Evolutionary conservation across 805 yeast genomes (phyloP), one percentile per base, ranked within the genome.

Genomic region (Clavispora fructus): DNA sequence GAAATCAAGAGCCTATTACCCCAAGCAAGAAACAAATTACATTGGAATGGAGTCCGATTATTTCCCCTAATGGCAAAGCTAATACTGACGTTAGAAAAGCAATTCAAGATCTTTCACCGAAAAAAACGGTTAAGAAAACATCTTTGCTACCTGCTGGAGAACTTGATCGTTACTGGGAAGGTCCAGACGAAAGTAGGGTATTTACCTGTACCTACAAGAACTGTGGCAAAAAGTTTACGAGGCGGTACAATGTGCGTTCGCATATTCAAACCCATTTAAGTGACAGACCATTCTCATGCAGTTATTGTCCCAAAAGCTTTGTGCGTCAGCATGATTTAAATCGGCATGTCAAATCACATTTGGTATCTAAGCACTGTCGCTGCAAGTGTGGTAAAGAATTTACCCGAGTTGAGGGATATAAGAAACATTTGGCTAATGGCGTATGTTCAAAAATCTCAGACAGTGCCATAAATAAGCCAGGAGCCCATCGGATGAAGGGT

Each of bases 321-420:
- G 99, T 94, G 23, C 77, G 99, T 51, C 96, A 92, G 52, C 99
- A 94, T 61, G 99, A 94, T 66, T 73, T 94, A 56, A 79, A 88
- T 49, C 78, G 99, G 50, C 99, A 94, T 60, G 82, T 80, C 54
- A 88, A 87, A 62, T 87, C 91, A 13, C 99, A 94, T 61, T 75
- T 80, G 44, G 90, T 81, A 43, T 82, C 83, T 50, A 76, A 83
- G 26, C 83, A 77, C 55, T 68, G 71, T 45, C 71, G 71, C 26
- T 94, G 99, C 66, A 85, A 86, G 0, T 95, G 99, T 69, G 97
- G 97, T n/a, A 92, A 91, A 66, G 83, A 83, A 51, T 94, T 94
- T 68, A 83, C 92, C 1, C 75, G 98, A 48, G 84, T 86, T 44
- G 97, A 94, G 69, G 96, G 97, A 0, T 69, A 91, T 62, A 81